These are phyloP conservation scores for Podospora fimiseda DNA, from an alignment of 495 filamentous ascomycete species.

Conservation along the genomic window DNA sequence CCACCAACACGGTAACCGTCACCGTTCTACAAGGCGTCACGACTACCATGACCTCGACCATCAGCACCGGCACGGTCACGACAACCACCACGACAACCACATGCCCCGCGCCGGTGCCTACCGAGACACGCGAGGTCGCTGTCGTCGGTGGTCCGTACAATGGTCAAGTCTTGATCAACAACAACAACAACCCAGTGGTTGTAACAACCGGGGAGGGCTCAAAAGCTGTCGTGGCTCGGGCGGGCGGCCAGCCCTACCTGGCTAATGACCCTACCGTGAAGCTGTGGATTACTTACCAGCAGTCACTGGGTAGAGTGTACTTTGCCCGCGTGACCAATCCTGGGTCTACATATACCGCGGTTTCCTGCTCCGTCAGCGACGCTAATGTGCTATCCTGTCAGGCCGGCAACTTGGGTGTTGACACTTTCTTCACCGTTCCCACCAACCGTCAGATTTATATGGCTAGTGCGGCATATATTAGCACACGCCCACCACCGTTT, in stretches of 20 bases:
- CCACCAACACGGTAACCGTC: background rate
- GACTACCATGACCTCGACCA: background rate
- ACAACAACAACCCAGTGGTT: background rate
- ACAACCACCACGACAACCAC: conserved; percentile 1
- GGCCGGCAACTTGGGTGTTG: background rate
- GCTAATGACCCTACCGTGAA: background rate
- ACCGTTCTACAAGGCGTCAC: background rate
- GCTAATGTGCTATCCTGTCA: background rate
- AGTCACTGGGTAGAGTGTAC: background rate
- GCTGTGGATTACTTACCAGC: background rate
- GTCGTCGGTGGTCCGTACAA: background rate
- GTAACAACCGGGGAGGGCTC: background rate
- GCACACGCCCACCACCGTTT: background rate
- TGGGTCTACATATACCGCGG: background rate
- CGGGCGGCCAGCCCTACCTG: background rate
- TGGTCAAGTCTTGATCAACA: background rate
- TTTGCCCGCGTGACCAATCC: background rate
- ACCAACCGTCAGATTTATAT: background rate
- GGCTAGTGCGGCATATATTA: background rate
- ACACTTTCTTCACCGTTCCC: background rate
- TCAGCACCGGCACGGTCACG: background rate
- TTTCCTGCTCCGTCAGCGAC: background rate
- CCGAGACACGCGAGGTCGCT: background rate
- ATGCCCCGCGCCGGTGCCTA: background rate
- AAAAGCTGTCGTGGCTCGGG: background rate